Base-by-base conservation (phyloP, 2,329 filamentous ascomycete genomes). In the Blumeria hordei region DNA sequence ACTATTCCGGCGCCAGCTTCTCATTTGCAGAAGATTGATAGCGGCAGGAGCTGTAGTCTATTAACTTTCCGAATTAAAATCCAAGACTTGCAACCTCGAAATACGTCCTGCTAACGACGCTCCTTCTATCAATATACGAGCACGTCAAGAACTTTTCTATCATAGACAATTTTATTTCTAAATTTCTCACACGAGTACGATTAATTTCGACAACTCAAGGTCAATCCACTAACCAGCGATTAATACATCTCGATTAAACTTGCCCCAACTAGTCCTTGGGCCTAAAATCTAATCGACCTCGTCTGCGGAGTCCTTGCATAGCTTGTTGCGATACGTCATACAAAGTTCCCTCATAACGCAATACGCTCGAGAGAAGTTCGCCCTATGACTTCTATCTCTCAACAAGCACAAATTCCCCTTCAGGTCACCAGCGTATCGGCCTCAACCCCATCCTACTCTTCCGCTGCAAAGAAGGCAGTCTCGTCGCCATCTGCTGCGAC, bases 401-500 rank as follows among this genome's bases (percentile, higher is more conserved):
- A 63, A 58, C 62, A 61, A 60, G 54, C 62, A 54, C 59, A 60
- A 62, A 61, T 59, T 58, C 62, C 63, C 53, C 64, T 55, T 60
- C 62, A 73, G 75, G 76, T 76, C 72, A 72, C 73, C 61, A 71
- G 74, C 69, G 71, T 74, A 67, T 71, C 74, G 57, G 63, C 64
- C 66, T 72, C 75, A 67, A 72, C 75, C 68, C 66, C 70, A 67
- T 81, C 78, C 67, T 81, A 81, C 77, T 78, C 78, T 72, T 80
- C 77, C 64, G 77, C 78, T 71, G 78, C 72, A 61, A 79, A 79
- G 72, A 80, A 81, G 73, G 70, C 71, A 67, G 70, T 73, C 65
- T 71, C 75, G 68, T 74, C 75, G 69, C 75, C 77, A 66, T 67
- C 77, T 69, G 73, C 76, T 68, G 76, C 75, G 68, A 72, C 75